A percentile compares a stretch with the other conserved stretches of the same genome.
Evolutionary conservation across 116 monocot species (phyloP).

Genomic region (Dioscorea cayenensis): DNA sequence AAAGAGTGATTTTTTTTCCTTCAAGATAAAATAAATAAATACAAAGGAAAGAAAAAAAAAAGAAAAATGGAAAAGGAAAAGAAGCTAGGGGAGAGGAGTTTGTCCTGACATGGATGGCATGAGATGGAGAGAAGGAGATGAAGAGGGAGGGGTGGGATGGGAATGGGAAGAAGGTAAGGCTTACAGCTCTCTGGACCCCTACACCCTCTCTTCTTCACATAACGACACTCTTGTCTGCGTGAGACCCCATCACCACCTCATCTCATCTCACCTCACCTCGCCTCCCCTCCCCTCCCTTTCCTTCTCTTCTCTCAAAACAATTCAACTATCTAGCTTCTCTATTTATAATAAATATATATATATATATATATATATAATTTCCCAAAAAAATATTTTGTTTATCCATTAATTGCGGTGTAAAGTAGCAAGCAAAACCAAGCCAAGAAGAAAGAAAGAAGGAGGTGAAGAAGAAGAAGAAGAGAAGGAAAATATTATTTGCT

Average conservation of each 20-base stretch:
- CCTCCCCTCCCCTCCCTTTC: neutral
- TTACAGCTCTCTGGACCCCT: slow-evolving; percentile 36
- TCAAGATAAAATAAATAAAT: no score
- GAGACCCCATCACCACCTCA: slow-evolving; percentile 18
- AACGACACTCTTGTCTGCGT: slow-evolving; percentile 51
- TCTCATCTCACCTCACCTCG: neutral
- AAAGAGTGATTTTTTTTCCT: no score
- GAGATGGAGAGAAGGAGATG: neutral
- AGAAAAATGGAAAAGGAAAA: neutral
- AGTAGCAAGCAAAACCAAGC: slow-evolving; percentile 3
- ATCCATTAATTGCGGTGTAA: slow-evolving; percentile 19
- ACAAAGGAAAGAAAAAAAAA: no score
- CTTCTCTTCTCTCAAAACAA: slow-evolving; percentile 14
- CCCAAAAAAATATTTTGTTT: neutral
- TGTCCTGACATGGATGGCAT: neutral
- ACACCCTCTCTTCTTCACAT: slow-evolving; percentile 21
- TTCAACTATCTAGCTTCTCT: slow-evolving; percentile 1
- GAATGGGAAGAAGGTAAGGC: slow-evolving; percentile 12
- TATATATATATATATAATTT: neutral
- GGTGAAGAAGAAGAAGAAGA: slow-evolving; percentile 26
- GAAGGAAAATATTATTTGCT: no score
- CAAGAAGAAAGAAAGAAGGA: slow-evolving; percentile 19
- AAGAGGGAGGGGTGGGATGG: neutral
- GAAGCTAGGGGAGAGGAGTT: no score
- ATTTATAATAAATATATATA: neutral